Evolutionary conservation across 768 basidiomycete genomes (phyloP).

Genomic region (Trametes punicea): DNA sequence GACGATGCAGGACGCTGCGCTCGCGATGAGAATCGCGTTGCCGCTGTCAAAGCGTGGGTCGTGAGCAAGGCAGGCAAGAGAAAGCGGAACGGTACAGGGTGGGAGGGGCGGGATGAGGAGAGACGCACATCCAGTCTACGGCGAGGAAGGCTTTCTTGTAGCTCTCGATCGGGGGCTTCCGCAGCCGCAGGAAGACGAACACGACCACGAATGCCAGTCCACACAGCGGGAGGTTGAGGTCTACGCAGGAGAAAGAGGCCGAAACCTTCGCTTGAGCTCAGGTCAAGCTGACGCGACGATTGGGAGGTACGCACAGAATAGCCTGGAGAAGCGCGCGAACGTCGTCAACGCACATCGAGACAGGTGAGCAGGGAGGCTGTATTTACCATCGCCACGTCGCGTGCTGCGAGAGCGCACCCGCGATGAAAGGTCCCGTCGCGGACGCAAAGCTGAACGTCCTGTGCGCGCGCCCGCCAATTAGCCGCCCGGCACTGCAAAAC

Average conservation of each 20-base stretch:
- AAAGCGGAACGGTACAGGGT: background rate
- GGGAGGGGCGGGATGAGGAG: background rate
- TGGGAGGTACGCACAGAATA: slow-evolving; percentile 14
- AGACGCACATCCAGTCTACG: slow-evolving; percentile 38
- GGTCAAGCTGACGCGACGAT: no score
- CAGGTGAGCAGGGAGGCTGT: background rate
- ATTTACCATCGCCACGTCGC: slow-evolving; percentile 16
- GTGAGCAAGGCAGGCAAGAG: background rate
- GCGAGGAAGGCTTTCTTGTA: slow-evolving; percentile 21
- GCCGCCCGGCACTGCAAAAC: background rate
- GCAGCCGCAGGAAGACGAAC: slow-evolving; percentile 10
- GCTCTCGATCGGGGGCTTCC: slow-evolving; percentile 23
- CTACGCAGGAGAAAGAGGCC: background rate
- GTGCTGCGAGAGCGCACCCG: slow-evolving; percentile 24
- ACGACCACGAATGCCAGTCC: slow-evolving; percentile 8
- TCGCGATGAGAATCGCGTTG: slow-evolving; percentile 23
- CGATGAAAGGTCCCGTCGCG: slow-evolving; percentile 28
- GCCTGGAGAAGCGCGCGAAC: background rate
- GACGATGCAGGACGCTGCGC: slow-evolving; percentile 21
- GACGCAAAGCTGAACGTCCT: slow-evolving; percentile 17
- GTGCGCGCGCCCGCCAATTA: background rate
- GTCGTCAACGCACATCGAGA: background rate
- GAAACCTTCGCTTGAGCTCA: background rate
- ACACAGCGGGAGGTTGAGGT: slow-evolving; percentile 18
- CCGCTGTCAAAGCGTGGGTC: slow-evolving; percentile 19